Evolutionary conservation across 2,329 filamentous ascomycete species (phyloP).

Genomic region (Ophiocordyceps robertsii): DNA sequence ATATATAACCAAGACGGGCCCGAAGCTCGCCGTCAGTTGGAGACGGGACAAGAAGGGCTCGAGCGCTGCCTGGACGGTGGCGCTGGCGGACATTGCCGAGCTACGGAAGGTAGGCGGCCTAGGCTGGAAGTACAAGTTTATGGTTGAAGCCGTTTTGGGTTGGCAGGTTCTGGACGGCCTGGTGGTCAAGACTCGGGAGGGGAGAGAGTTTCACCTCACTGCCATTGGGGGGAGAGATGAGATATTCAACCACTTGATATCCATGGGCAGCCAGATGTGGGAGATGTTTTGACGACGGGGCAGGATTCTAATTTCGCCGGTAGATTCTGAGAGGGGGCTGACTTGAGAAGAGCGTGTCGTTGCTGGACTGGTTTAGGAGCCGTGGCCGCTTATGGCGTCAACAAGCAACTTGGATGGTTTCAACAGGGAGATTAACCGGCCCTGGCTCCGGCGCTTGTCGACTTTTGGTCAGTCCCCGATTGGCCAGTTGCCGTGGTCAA

Average conservation of each 20-base stretch:
- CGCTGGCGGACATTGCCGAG: conserved; percentile 56
- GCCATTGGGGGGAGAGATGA: conserved; percentile 61
- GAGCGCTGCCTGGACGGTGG: conserved; percentile 53
- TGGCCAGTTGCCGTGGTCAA: too few species aligned
- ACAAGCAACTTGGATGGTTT: too few species aligned
- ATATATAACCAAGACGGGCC: conserved; percentile 53
- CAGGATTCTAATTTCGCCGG: too few species aligned
- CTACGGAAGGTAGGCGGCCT: conserved; percentile 68
- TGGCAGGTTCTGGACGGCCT: conserved; percentile 64
- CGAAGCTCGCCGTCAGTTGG: conserved; percentile 52
- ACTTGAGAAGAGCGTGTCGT: too few species aligned
- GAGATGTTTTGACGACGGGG: neutral
- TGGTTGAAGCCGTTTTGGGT: conserved; percentile 65
- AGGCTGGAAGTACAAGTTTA: conserved; percentile 71
- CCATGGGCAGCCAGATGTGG: conserved; percentile 65
- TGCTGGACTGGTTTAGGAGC: too few species aligned
- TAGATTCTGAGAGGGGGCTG: too few species aligned
- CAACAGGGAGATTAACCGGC: too few species aligned
- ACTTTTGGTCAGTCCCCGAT: too few species aligned
- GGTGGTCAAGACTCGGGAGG: conserved; percentile 17
- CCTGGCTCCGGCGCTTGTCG: too few species aligned
- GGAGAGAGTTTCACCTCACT: conserved; percentile 30
- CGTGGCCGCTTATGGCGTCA: too few species aligned
- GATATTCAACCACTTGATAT: conserved; percentile 63
- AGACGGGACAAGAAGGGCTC: conserved; percentile 40